Evolutionary conservation across 257 asterid genomes (phyloP).

Genomic region (Scutellaria barbata): DNA sequence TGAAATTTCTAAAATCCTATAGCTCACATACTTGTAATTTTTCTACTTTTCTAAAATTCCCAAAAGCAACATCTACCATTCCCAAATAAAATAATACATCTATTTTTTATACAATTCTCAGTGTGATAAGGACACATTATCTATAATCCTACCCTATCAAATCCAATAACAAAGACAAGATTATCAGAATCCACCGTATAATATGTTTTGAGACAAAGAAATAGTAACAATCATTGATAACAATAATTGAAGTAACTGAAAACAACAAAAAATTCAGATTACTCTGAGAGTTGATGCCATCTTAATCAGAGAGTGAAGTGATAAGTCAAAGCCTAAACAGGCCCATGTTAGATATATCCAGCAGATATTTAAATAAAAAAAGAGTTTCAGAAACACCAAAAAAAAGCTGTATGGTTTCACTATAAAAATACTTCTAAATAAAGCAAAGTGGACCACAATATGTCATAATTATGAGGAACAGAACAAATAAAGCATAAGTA

Average conservation of each 20-base stretch:
- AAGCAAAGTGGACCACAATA: background rate
- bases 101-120: too few species aligned
- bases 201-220: background rate
- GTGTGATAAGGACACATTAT: too few species aligned
- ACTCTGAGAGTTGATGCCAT: background rate
- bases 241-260: background rate
- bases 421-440: background rate
- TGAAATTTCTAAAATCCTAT: too few species aligned
- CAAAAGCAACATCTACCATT: too few species aligned
- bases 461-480: background rate
- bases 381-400: background rate
- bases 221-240: too few species aligned
- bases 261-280: slow-evolving; percentile 10
- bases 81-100: too few species aligned
- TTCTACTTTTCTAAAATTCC: too few species aligned
- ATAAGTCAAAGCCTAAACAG: slow-evolving; percentile 13
- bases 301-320: background rate
- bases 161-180: background rate
- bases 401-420: slow-evolving; percentile 5
- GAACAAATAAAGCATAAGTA: slow-evolving; percentile 23
- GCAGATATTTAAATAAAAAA: background rate
- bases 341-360: background rate
- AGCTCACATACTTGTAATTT: too few species aligned
- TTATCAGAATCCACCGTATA: background rate
- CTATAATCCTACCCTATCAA: too few species aligned